A percentile compares a stretch with the other conserved stretches of the same genome.
Evolutionary conservation across 2,329 filamentous ascomycete species (phyloP).

Genomic region (Davidsoniella virescens): DNA sequence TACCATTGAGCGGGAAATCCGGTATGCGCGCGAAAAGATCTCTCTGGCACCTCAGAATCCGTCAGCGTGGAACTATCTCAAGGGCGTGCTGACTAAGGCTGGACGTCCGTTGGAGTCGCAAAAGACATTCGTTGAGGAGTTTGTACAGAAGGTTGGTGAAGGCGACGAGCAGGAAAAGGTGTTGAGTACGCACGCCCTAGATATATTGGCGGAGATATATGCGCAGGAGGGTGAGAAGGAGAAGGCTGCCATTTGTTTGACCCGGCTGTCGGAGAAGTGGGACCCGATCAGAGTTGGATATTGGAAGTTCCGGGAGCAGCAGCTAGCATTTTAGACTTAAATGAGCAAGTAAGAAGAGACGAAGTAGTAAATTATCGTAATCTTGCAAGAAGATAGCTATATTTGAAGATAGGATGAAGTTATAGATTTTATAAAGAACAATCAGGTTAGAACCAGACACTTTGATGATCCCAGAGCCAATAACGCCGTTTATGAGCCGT

Average conservation of each 20-base stretch:
- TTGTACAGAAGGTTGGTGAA: slow-evolving; percentile 31
- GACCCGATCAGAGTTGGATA: slow-evolving; percentile 85
- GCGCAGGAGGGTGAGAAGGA: slow-evolving; percentile 37
- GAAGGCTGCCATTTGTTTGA: slow-evolving; percentile 53
- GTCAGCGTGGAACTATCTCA: slow-evolving; percentile 83
- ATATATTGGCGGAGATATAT: slow-evolving; percentile 55
- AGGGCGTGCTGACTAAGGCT: slow-evolving; percentile 56
- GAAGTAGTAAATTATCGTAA: background rate
- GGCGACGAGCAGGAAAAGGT: slow-evolving; percentile 33
- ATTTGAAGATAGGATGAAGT: too few relatives aligned
- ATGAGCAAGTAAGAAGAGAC: background rate
- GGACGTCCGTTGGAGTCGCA: slow-evolving; percentile 31
- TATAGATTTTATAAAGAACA: too few relatives aligned
- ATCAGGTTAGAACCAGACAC: background rate
- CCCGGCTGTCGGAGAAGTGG: slow-evolving; percentile 65
- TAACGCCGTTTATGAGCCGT: slow-evolving; percentile 6
- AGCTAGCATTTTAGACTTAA: slow-evolving; percentile 15
- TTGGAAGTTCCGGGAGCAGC: slow-evolving; percentile 50
- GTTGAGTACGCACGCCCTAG: slow-evolving; percentile 49
- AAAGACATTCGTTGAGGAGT: slow-evolving; percentile 33
- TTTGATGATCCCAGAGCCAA: slow-evolving; percentile 1
- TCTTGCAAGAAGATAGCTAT: too few relatives aligned
- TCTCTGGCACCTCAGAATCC: slow-evolving; percentile 77
- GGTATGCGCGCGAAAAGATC: slow-evolving; percentile 59
- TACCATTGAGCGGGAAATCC: slow-evolving; percentile 57